These are phyloP conservation scores for Dendrobium huoshanense DNA, from an alignment of 106 monocot genomes.

Conservation along the genomic window DNA sequence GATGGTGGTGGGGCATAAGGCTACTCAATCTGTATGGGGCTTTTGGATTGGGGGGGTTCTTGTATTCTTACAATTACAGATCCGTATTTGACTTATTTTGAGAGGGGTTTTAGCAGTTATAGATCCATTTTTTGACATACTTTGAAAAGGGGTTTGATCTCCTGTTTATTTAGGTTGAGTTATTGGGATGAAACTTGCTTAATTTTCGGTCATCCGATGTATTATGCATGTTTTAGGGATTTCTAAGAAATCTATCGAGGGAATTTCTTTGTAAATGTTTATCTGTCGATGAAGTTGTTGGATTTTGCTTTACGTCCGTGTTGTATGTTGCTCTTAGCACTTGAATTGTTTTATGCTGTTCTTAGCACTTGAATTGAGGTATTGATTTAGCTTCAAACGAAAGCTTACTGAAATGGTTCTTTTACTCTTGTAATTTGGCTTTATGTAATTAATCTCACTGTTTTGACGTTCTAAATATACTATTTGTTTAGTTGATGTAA, in stretches of 20 bases:
- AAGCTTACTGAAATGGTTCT: no score
- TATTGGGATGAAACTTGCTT: neutral
- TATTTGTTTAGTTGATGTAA: no score
- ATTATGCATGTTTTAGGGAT: neutral
- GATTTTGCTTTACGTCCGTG: neutral
- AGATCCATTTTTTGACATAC: neutral
- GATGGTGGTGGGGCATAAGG: neutral
- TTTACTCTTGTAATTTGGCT: no score
- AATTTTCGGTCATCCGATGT: neutral
- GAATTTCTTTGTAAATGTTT: neutral
- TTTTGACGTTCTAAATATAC: no score
- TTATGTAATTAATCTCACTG: no score
- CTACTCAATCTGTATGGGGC: neutral
- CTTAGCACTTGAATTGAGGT: no score
- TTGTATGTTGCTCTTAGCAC: neutral
- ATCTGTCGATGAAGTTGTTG: neutral
- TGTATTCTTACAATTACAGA: neutral
- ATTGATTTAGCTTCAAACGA: no score
- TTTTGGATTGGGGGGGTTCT: neutral
- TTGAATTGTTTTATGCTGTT: no score
- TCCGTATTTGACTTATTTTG: no score
- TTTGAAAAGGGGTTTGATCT: neutral
- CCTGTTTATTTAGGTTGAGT: neutral
- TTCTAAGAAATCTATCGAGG: neutral
- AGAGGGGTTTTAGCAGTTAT: neutral